phyloP scores from a whole-genome alignment of 1,284 basidiomycete genomes.

The Vanrija pseudolonga region DNA sequence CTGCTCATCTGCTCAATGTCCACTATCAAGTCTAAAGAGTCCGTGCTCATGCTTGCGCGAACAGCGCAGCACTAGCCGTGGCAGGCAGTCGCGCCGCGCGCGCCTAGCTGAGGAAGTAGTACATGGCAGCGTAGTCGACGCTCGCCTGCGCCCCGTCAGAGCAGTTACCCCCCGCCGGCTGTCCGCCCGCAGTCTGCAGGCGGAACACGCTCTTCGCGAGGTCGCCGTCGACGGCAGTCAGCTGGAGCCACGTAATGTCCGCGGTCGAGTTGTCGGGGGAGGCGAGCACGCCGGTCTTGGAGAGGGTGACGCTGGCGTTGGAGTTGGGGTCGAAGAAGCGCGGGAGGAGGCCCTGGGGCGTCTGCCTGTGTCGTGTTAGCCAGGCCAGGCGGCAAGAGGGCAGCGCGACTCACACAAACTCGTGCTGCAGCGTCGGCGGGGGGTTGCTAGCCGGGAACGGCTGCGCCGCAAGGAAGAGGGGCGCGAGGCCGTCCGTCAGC shows the following conservation, averaged over 20 bases:
- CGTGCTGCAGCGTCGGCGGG: slow-evolving; percentile 31
- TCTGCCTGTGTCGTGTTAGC: too few relatives aligned
- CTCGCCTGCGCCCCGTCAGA: slow-evolving; percentile 45
- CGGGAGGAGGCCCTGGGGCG: slow-evolving; percentile 25
- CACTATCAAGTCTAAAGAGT: too few relatives aligned
- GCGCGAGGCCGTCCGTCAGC: slow-evolving; percentile 15
- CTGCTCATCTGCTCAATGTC: too few relatives aligned
- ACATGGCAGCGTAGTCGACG: slow-evolving; percentile 57
- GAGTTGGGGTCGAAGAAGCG: slow-evolving; percentile 32
- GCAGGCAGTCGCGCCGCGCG: not conserved
- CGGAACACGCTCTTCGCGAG: slow-evolving; percentile 58
- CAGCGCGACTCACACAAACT: too few relatives aligned
- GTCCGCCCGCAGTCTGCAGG: slow-evolving; percentile 60
- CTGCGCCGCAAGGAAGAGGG: slow-evolving; percentile 11
- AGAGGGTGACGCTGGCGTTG: slow-evolving; percentile 48
- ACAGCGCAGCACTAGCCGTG: not conserved
- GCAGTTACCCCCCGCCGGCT: slow-evolving; percentile 58
- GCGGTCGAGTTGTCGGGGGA: slow-evolving; percentile 51
- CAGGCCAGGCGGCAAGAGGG: too few relatives aligned
- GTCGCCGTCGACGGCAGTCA: slow-evolving; percentile 52
- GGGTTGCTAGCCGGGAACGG: not conserved
- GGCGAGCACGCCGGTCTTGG: slow-evolving; percentile 11
- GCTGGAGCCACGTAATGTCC: slow-evolving; percentile 60
- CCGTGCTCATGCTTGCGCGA: too few relatives aligned
- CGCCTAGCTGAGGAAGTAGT: slow-evolving; percentile 49